Base-by-base conservation (phyloP, 2,329 filamentous ascomycete species). In the Calonectria honghensis region DNA sequence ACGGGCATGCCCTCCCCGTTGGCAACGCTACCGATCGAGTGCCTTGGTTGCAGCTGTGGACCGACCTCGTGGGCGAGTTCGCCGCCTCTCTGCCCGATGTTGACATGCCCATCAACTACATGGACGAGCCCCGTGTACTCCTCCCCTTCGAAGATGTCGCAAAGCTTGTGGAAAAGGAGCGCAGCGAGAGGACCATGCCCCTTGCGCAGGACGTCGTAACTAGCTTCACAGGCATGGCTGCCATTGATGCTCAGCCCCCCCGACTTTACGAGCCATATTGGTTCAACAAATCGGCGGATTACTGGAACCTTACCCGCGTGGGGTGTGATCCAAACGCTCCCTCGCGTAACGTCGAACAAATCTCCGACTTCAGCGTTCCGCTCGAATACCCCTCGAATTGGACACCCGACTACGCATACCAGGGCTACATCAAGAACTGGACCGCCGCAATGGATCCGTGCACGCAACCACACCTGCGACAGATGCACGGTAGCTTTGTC, bases 61-160 rank as follows among this genome's bases (percentile, higher is more conserved):
- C 87, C 2, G 80, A 83, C 4, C 84, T 91, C 16, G 87, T 93
- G 29, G 77, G 81, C 3, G 88, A 89, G 72, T 90, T 92, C 45
- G 88, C 89, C 32, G 81, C 87, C 18, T 84, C 88, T 65, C 81
- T 94, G 29, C 92, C 92, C 6, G 91, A 94, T 75, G 89, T 94
- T 81, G 91, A 93, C 80, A 92, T 93, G 85, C 89, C 91, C 14
- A 90, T 93, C 84, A 93, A 94, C 80, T 87, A 88, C 68, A 87
- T 92, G 84, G 92, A 93, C 81, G 91, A 94, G 81, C 89, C 92
- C 35, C 87, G 92, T 29, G 82, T 94, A n/a, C 84, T 93, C 37
- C 90, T 92, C 4, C 88, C 90, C 13, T 91, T 88, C 84, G 88
- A 93, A 69, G 85, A 89, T 18, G 88, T 93, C 70, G 85, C 89